A percentile compares a stretch with the other conserved stretches of the same genome.
Conservation (phyloP, 164 flowering plant species). For the Annona squamosa region DNA sequence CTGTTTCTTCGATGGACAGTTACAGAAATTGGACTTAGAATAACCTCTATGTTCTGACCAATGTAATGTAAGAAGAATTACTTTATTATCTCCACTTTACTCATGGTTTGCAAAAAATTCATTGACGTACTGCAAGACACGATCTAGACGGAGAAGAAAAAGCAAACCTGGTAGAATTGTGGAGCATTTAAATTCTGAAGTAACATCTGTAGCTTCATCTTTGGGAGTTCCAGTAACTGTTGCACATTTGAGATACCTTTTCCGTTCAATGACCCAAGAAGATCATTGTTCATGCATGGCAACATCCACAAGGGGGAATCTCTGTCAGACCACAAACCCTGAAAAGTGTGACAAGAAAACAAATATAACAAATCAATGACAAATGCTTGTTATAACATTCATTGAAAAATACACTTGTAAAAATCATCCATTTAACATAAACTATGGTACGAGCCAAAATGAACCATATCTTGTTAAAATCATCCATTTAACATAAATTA, state of each 20-base stretch:
- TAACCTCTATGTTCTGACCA: too few relatives aligned
- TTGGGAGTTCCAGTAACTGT: slow-evolving; percentile 59
- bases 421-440: too few relatives aligned
- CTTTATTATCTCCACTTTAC: not conserved
- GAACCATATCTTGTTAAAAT: too few relatives aligned
- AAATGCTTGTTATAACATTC: too few relatives aligned
- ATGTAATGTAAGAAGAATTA: not conserved
- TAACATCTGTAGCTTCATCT: slow-evolving; percentile 35
- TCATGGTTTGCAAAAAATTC: not conserved
- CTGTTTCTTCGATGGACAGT: too few relatives aligned
- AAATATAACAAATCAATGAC: not conserved
- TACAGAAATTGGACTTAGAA: too few relatives aligned
- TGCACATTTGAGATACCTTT: slow-evolving; percentile 54
- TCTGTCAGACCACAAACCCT: slow-evolving; percentile 76
- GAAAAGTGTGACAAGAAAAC: slow-evolving; percentile 10
- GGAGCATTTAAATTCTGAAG: slow-evolving; percentile 39
- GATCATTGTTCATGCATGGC: slow-evolving; percentile 77
- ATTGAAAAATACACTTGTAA: too few relatives aligned
- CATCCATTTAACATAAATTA: too few relatives aligned
- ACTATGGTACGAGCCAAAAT: too few relatives aligned
- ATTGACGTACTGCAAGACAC: not conserved
- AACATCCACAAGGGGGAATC: slow-evolving; percentile 80
- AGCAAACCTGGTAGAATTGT: slow-evolving; percentile 53
- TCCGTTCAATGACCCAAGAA: slow-evolving; percentile 33
- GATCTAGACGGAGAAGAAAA: not conserved